A percentile compares a stretch with the other conserved stretches of the same genome.
Conservation (phyloP, 139 green algal genomes). For the Tetraselmis striata region DNA sequence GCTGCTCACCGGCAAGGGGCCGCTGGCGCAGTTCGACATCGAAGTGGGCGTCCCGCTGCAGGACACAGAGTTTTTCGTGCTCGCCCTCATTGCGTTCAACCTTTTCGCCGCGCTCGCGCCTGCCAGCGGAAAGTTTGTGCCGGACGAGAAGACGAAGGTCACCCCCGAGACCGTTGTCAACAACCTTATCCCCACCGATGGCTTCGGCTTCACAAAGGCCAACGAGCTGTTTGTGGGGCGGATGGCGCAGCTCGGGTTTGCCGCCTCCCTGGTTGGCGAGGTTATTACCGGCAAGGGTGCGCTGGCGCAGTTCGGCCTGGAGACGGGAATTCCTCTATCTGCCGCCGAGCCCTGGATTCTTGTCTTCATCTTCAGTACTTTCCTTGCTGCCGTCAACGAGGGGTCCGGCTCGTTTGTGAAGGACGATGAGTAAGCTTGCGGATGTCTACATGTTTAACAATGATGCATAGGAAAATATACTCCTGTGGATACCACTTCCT, state of each 20-base stretch:
- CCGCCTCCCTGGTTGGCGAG: slow-evolving; percentile 65
- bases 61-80: slow-evolving; percentile 50
- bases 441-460: too few relatives aligned
- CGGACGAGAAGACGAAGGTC: slow-evolving; percentile 34
- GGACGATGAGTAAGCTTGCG: slow-evolving; percentile 8
- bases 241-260: slow-evolving; percentile 75
- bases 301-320: slow-evolving; percentile 57
- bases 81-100: slow-evolving; percentile 61
- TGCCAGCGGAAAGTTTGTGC: slow-evolving; percentile 39
- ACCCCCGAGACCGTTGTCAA: not conserved
- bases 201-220: slow-evolving; percentile 31
- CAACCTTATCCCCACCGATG: slow-evolving; percentile 1
- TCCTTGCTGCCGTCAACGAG: slow-evolving; percentile 47
- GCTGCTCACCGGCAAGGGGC: slow-evolving; percentile 59
- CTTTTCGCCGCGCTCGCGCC: slow-evolving; percentile 45
- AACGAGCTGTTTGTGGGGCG: slow-evolving; percentile 81
- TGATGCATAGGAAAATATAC: too few relatives aligned
- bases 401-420: slow-evolving; percentile 49
- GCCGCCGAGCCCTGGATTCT: slow-evolving; percentile 61
- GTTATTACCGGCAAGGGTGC: slow-evolving; percentile 63
- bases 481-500: too few relatives aligned
- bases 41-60: slow-evolving; percentile 6
- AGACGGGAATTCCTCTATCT: slow-evolving; percentile 53
- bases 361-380: slow-evolving; percentile 48
- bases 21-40: slow-evolving; percentile 60